A percentile compares a stretch with the other conserved stretches of the same genome.
Conservation (phyloP, 78 protist genomes). For the Planoprotostelium fungivorum region DNA sequence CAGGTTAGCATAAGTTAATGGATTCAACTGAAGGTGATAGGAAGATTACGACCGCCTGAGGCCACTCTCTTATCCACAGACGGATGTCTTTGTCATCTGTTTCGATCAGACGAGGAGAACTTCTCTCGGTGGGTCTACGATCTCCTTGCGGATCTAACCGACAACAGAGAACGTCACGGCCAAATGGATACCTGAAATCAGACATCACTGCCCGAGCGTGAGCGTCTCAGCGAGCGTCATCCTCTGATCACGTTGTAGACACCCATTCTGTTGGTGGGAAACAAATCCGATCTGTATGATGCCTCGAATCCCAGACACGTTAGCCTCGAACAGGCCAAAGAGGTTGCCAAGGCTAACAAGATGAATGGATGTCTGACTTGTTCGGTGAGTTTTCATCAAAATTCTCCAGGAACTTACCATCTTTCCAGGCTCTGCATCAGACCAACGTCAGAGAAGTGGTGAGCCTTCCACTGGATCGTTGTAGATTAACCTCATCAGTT, state of each 20-base stretch:
- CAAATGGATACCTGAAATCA: conserved; percentile 52
- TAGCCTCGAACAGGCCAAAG: conserved; percentile 16
- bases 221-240: background rate
- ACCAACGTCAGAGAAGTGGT: background rate
- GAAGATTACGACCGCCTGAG: conserved; percentile 67
- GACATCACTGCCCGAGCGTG: conserved; percentile 39
- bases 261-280: conserved; percentile 59
- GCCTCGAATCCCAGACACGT: conserved; percentile 17
- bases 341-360: conserved; percentile 25
- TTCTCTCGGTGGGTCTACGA: no score
- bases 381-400: conserved; percentile 17
- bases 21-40: no score
- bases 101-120: conserved; percentile 26
- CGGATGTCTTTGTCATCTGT: conserved; percentile 51
- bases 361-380: conserved; percentile 29
- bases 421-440: background rate
- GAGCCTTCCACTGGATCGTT: background rate
- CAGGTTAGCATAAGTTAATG: no score
- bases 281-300: conserved; percentile 46
- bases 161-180: conserved; percentile 28
- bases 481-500: conserved; percentile 9
- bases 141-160: no score
- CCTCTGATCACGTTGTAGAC: background rate
- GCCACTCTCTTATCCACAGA: conserved; percentile 65
- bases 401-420: no score